Conservation (phyloP, 2,329 filamentous ascomycete species). For the Sordariomycetes sp. region DNA sequence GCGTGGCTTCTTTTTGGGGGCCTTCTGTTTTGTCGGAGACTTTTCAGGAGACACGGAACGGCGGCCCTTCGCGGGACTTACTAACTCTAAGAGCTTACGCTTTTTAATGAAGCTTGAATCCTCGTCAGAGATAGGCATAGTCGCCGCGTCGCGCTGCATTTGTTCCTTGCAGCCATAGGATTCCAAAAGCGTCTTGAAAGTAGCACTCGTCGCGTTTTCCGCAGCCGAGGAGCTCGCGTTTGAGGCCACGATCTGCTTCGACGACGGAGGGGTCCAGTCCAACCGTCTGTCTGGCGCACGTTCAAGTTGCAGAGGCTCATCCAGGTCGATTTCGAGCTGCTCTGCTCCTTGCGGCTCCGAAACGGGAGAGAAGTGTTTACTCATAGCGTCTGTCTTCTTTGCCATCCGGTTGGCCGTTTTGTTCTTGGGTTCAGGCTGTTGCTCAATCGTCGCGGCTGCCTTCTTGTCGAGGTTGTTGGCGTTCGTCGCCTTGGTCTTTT, state of each 20-base stretch:
- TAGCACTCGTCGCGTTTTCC: background rate
- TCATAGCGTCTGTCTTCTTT: constrained; percentile 20
- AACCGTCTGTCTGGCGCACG: constrained; percentile 44
- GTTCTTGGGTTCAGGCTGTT: too few relatives aligned
- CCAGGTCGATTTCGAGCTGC: constrained; percentile 10
- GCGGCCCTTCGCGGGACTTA: constrained; percentile 19
- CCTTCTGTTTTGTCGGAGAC: constrained; percentile 37
- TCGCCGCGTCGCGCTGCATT: constrained; percentile 5
- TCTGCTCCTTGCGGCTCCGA: constrained; percentile 4
- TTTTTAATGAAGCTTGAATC: constrained; percentile 35
- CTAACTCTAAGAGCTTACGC: constrained; percentile 45
- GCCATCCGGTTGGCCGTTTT: constrained; percentile 13
- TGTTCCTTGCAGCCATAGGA: constrained; percentile 27
- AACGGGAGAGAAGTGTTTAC: constrained; percentile 28
- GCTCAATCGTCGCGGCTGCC: background rate
- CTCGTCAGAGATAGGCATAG: constrained; percentile 13
- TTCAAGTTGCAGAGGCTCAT: constrained; percentile 29
- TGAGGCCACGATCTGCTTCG: constrained; percentile 14
- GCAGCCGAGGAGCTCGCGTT: constrained; percentile 1
- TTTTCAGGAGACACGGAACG: too few relatives aligned
- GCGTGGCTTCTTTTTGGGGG: constrained; percentile 57
- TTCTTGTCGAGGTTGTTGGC: constrained; percentile 1
- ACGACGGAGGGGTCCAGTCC: constrained; percentile 56
- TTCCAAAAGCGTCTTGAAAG: constrained; percentile 22
- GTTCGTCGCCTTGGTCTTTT: too few relatives aligned